Conservation (phyloP, 352 stramenopile species). For the Globisporangium lucens region DNA sequence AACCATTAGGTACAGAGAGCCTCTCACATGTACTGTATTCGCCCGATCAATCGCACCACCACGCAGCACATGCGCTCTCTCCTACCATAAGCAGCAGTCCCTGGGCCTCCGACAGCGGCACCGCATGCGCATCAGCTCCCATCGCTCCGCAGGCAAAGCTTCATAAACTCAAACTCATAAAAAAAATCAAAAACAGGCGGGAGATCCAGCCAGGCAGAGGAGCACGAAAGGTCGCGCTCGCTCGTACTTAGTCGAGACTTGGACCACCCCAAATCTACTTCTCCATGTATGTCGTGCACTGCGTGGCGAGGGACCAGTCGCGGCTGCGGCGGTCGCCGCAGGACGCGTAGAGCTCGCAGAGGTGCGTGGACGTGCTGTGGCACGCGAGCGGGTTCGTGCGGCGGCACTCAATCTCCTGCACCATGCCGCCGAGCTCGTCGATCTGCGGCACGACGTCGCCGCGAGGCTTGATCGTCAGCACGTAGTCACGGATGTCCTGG, state of each 20-base stretch:
- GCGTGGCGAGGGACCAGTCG: conserved; percentile 71
- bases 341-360: conserved; percentile 80
- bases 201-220: neutral
- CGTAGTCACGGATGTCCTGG: conserved; percentile 76
- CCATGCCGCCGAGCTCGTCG: conserved; percentile 77
- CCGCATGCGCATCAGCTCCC: neutral
- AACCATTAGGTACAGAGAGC: neutral
- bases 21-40: conserved; percentile 11
- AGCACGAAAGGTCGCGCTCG: conserved; percentile 1
- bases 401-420: conserved; percentile 88
- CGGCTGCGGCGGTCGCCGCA: conserved; percentile 76
- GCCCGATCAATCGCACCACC: neutral
- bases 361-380: conserved; percentile 81
- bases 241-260: neutral
- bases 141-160: neutral
- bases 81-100: conserved; percentile 19
- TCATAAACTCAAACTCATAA: conserved; percentile 13
- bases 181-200: neutral
- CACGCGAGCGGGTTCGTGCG: conserved; percentile 73
- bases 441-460: conserved; percentile 80
- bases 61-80: neutral
- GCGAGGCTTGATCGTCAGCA: conserved; percentile 81
- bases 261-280: conserved; percentile 4
- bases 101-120: conserved; percentile 13
- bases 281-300: conserved; percentile 70